Evolutionary conservation across 2,329 filamentous ascomycete species (phyloP).

Genomic region (Fonsecaea pedrosoi): DNA sequence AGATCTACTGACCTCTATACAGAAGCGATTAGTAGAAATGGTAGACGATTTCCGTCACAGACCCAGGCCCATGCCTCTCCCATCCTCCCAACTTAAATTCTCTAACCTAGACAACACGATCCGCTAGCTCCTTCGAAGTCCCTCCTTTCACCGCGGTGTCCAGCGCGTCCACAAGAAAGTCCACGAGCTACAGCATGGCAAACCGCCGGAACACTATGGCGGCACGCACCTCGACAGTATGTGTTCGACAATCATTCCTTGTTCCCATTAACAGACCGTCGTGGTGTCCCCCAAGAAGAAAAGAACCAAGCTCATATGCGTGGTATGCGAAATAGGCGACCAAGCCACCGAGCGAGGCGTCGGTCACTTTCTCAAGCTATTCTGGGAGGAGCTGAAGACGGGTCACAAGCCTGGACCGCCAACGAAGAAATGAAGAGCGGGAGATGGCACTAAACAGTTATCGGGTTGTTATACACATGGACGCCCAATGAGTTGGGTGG

Average conservation of each 20-base stretch:
- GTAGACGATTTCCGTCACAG: constrained; percentile 20
- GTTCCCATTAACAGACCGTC: not conserved
- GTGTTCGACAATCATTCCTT: constrained; percentile 15
- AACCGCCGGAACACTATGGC: constrained; percentile 52
- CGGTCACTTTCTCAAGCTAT: constrained; percentile 48
- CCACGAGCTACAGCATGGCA: constrained; percentile 50
- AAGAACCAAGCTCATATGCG: constrained; percentile 18
- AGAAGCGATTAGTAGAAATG: constrained; percentile 34
- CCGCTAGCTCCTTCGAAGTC: constrained; percentile 49
- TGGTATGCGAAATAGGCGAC: constrained; percentile 20
- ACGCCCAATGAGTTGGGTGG: not conserved
- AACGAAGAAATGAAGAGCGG: constrained; percentile 26
- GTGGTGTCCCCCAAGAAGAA: not conserved
- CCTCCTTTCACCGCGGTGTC: constrained; percentile 53
- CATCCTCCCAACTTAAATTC: not conserved
- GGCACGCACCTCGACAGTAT: constrained; percentile 50
- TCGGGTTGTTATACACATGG: not conserved
- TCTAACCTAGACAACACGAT: constrained; percentile 8
- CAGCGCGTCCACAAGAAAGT: constrained; percentile 52
- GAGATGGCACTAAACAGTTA: not conserved
- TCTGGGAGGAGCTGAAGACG: constrained; percentile 53
- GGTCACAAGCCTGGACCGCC: constrained; percentile 47
- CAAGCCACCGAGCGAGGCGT: constrained; percentile 38
- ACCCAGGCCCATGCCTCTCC: constrained; percentile 15
- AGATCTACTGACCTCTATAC: constrained; percentile 20